Percentiles rank a stretch among this genome's conserved stretches.
Evolutionary conservation across 371 early-diverging fungal species (phyloP).

Genomic region (Dichotomocladium elegans): DNA sequence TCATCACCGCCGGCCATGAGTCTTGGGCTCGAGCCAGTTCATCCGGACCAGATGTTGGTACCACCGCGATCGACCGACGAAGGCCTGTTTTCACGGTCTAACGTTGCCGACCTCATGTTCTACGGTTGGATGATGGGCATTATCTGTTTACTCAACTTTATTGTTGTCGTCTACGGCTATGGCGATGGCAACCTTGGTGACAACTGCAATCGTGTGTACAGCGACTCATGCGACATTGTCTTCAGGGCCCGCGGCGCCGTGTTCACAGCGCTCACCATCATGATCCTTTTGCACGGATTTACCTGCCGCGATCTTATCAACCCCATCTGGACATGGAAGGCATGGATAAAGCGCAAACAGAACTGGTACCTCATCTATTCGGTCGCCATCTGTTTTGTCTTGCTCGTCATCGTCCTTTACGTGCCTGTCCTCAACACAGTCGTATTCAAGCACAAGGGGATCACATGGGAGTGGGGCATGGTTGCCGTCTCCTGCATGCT

Average conservation of each 20-base stretch:
- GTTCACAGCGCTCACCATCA: slow-evolving; percentile 68
- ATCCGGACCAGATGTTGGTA: slow-evolving; percentile 76
- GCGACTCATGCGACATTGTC: slow-evolving; percentile 58
- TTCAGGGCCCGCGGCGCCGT: slow-evolving; percentile 74
- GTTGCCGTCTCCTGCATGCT: slow-evolving; percentile 56
- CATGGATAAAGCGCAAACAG: slow-evolving; percentile 34
- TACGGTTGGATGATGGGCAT: slow-evolving; percentile 73
- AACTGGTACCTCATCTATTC: slow-evolving; percentile 64
- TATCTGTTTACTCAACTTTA: slow-evolving; percentile 70
- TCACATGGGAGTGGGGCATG: slow-evolving; percentile 80
- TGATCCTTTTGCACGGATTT: slow-evolving; percentile 72
- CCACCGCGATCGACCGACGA: slow-evolving; percentile 71
- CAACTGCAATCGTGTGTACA: slow-evolving; percentile 59
- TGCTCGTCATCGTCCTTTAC: slow-evolving; percentile 63
- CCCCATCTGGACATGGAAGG: slow-evolving; percentile 46
- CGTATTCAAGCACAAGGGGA: slow-evolving; percentile 67
- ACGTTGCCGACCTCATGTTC: slow-evolving; percentile 66
- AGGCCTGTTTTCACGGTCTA: slow-evolving; percentile 66
- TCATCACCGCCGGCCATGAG: slow-evolving; percentile 83
- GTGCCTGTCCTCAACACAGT: slow-evolving; percentile 68
- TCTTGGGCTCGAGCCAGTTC: slow-evolving; percentile 82
- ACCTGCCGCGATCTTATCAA: slow-evolving; percentile 69
- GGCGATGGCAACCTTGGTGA: slow-evolving; percentile 52
- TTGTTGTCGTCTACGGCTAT: slow-evolving; percentile 61
- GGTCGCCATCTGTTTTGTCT: slow-evolving; percentile 48